phyloP scores from a whole-genome alignment of 495 filamentous ascomycete genomes.

The Penicillium coffeae region DNA sequence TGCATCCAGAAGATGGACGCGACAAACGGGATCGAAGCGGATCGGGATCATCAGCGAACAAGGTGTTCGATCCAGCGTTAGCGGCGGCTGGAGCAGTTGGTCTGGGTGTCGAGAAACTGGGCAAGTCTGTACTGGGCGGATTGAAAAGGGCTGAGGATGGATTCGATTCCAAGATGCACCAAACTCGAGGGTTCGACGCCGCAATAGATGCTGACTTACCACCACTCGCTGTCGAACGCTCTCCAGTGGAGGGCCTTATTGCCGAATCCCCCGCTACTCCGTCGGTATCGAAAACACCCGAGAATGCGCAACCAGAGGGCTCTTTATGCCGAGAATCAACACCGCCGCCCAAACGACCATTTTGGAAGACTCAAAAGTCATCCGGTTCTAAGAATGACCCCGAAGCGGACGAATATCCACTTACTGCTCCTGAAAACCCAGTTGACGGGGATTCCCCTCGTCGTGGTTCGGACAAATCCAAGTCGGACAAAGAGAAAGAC shows the following conservation, averaged over 20 bases:
- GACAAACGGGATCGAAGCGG: not conserved
- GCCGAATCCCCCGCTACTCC: not conserved
- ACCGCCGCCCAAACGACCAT: conserved; percentile 33
- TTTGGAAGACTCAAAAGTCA: conserved; percentile 42
- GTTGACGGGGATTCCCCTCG: conserved; percentile 10
- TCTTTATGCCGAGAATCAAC: conserved; percentile 6
- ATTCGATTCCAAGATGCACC: conserved; percentile 46
- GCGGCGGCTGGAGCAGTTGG: conserved; percentile 49
- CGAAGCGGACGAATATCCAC: conserved; percentile 37
- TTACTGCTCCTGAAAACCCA: conserved; percentile 34
- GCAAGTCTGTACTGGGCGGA: conserved; percentile 51
- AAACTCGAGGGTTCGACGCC: conserved; percentile 50
- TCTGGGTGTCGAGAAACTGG: conserved; percentile 58
- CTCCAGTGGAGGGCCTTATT: not conserved
- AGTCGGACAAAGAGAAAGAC: conserved; percentile 16
- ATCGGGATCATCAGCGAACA: conserved; percentile 11
- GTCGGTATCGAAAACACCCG: conserved; percentile 3
- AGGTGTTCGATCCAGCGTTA: conserved; percentile 40
- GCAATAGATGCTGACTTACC: conserved; percentile 9
- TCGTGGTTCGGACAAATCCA: conserved; percentile 15
- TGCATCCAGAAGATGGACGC: conserved; percentile 32
- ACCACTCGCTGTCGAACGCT: not conserved
- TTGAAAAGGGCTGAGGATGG: conserved; percentile 43
- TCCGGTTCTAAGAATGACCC: conserved; percentile 25
- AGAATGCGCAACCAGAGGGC: not conserved